Percentiles rank a stretch among this genome's conserved stretches.
These are phyloP conservation scores for Lodderomyces margitis DNA, from an alignment of 1,139 yeast genomes.

Conservation along the genomic window DNA sequence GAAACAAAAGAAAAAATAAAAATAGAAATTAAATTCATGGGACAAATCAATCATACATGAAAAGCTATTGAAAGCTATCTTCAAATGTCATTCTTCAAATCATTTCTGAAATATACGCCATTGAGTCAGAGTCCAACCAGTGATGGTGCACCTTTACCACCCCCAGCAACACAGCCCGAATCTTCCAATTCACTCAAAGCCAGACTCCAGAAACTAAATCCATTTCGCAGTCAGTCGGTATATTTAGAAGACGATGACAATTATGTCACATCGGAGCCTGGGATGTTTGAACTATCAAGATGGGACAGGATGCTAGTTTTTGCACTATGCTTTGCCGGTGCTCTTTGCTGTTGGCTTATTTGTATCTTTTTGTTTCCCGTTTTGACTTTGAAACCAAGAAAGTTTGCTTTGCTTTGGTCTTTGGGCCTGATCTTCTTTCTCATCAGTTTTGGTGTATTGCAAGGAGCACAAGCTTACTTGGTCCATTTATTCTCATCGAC, in stretches of 20 bases:
- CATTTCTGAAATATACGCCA: slow-evolving; percentile 32
- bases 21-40: not conserved
- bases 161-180: slow-evolving; percentile 32
- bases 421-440: slow-evolving; percentile 58
- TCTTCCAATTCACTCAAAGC: slow-evolving; percentile 23
- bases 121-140: slow-evolving; percentile 34
- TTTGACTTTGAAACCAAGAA: slow-evolving; percentile 53
- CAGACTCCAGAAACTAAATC: slow-evolving; percentile 37
- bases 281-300: slow-evolving; percentile 48
- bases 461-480: slow-evolving; percentile 50
- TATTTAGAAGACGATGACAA: slow-evolving; percentile 45
- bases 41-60: no score
- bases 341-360: slow-evolving; percentile 51
- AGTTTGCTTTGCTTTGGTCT: slow-evolving; percentile 62
- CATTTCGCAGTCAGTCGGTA: slow-evolving; percentile 37
- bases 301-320: slow-evolving; percentile 62
- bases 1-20: not conserved
- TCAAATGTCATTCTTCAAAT: slow-evolving; percentile 38
- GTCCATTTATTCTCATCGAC: slow-evolving; percentile 50
- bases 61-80: no score
- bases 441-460: slow-evolving; percentile 56
- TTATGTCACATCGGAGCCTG: slow-evolving; percentile 46
- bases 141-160: slow-evolving; percentile 35
- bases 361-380: slow-evolving; percentile 59
- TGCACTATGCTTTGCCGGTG: slow-evolving; percentile 54